Conservation (phyloP, 139 green algal genomes). For the Zygnema cylindricum region DNA sequence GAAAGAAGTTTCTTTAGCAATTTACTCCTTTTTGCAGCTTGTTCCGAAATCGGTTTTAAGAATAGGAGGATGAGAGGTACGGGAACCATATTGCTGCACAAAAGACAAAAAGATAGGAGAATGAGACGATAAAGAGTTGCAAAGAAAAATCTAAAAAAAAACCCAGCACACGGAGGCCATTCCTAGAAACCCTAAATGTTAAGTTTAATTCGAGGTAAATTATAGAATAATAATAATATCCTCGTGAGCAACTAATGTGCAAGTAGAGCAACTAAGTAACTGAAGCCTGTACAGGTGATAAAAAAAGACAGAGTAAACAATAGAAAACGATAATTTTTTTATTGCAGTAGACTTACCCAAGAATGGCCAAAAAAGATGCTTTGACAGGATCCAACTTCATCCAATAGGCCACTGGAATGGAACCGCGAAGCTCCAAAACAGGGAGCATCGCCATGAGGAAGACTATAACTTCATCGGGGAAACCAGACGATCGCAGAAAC, state of each 20-base stretch:
- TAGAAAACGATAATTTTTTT: too few relatives aligned
- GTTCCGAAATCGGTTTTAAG: slow-evolving; percentile 32
- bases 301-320: too few relatives aligned
- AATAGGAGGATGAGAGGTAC: slow-evolving; percentile 59
- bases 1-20: neutral
- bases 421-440: slow-evolving; percentile 56
- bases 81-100: slow-evolving; percentile 59
- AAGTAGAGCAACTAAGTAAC: too few relatives aligned
- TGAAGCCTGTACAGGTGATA: too few relatives aligned
- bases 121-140: too few relatives aligned
- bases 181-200: too few relatives aligned
- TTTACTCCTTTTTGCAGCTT: slow-evolving; percentile 2
- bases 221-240: too few relatives aligned
- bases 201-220: too few relatives aligned
- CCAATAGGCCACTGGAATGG: slow-evolving; percentile 60
- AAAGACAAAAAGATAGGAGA: too few relatives aligned
- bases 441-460: slow-evolving; percentile 56
- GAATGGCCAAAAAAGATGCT: slow-evolving; percentile 2
- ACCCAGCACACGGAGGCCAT: too few relatives aligned
- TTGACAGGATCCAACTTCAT: slow-evolving; percentile 51
- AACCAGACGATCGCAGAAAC: slow-evolving; percentile 29
- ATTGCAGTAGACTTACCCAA: slow-evolving; percentile 52
- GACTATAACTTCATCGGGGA: slow-evolving; percentile 48
- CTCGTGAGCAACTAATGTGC: too few relatives aligned
- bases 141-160: too few relatives aligned